Evolutionary conservation across 345 rosid genomes (phyloP), one percentile per base, ranked within the genome.

Genomic region (Leavenworthia alabamica): DNA sequence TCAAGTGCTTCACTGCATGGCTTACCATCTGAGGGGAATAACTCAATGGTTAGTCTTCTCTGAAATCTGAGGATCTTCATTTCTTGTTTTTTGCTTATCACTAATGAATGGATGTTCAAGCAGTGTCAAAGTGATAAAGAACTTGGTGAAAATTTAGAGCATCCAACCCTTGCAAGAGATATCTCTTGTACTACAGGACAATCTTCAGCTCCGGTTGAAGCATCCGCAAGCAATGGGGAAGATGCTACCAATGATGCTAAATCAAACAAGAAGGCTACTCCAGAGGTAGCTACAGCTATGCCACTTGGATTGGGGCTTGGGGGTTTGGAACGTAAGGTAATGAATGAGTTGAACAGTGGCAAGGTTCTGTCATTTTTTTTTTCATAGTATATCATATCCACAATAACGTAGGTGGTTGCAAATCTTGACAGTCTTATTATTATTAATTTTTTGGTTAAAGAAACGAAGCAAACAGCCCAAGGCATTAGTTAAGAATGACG

Each of bases 301-400:
- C 97, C 99, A 23, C 85, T 87, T 73, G 99, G 99, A 56, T 78
- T 93, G 76, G 97, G 96, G 58, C 67, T 87, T 60, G 94, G 91
- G 24, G 65, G 85, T 70, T 76, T 93, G 78, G 96, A 85, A 33
- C 83, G 82, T 44, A 93, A 85, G 99, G 99, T 92, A 64, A 41
- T 14, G 22, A 61, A 52, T 46, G 19, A 26, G 22, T 63, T 43
- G 44, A 45, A 32, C 22, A 31, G 9, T 32, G 33, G 11, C 27
- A 33, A 24, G 35, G 8, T 40, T 4, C 28, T 72, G 48, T n/a
- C n/a, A 7, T 14, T 29, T 70, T 9, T 15, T 15, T 64, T 56
- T 36, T 12, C 15, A n/a, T 63, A 14, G 32, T 56, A 31, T 27
- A 26, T 42, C 49, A 53, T 52, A 44, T 53, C 14, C 10, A 40